These are phyloP conservation scores for Boletellus deceptivus DNA, from an alignment of 1,284 basidiomycete genomes.

Conservation along the genomic window DNA sequence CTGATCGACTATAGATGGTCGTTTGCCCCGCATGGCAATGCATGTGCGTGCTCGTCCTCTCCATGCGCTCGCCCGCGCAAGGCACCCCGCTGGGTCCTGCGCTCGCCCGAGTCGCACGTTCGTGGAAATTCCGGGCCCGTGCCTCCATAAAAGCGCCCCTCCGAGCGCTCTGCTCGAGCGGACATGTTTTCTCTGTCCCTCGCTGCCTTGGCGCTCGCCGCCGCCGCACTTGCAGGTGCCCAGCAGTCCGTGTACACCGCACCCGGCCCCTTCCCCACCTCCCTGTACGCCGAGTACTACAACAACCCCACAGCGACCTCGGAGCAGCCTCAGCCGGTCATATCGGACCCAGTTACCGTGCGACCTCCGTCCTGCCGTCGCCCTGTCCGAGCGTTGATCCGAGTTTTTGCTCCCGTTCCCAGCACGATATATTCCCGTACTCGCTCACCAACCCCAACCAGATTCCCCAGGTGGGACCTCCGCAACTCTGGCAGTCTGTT, in stretches of 20 bases:
- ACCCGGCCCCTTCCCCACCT: slow-evolving; percentile 64
- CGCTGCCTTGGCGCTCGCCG: slow-evolving; percentile 7
- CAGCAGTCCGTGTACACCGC: slow-evolving; percentile 51
- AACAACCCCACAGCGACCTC: slow-evolving; percentile 69
- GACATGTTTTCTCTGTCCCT: slow-evolving; percentile 14
- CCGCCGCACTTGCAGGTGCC: slow-evolving; percentile 7
- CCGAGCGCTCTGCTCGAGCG: background rate
- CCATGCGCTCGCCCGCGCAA: too few relatives aligned
- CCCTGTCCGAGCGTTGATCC: background rate
- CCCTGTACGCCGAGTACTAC: slow-evolving; percentile 61
- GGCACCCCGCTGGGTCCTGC: too few relatives aligned
- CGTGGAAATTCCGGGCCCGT: background rate
- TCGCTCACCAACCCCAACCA: slow-evolving; percentile 57
- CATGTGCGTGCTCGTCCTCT: background rate
- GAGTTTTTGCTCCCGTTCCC: background rate
- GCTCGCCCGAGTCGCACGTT: background rate
- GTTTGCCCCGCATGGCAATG: slow-evolving; percentile 9
- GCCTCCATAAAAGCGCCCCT: slow-evolving; percentile 16
- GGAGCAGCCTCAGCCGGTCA: slow-evolving; percentile 66
- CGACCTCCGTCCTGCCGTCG: background rate
- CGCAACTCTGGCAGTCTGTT: background rate
- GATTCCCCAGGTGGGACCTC: slow-evolving; percentile 44
- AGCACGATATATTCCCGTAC: slow-evolving; percentile 58
- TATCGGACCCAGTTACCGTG: slow-evolving; percentile 66
- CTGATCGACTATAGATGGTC: slow-evolving; percentile 11